Evolutionary conservation across 2,329 filamentous ascomycete species (phyloP).

Genomic region (Pseudomassariella vexata): DNA sequence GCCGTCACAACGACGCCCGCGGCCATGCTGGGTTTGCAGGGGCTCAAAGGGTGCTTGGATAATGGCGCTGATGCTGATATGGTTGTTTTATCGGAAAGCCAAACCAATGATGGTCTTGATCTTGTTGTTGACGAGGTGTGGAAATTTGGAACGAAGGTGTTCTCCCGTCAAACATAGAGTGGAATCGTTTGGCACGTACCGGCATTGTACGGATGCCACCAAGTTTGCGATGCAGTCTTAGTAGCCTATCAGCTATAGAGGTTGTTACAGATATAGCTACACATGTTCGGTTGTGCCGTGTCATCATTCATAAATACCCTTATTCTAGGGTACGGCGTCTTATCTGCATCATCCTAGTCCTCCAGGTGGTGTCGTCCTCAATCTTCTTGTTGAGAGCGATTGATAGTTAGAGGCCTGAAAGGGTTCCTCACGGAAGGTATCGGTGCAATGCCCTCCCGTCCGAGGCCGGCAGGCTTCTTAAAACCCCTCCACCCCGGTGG

Average conservation of each 20-base stretch:
- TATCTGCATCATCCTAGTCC: too few species aligned
- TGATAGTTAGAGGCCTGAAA: slow-evolving; percentile 52
- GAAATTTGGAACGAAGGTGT: slow-evolving; percentile 65
- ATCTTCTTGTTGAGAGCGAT: too few species aligned
- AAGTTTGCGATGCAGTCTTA: too few species aligned
- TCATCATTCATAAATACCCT: too few species aligned
- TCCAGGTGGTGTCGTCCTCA: too few species aligned
- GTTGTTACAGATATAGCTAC: too few species aligned
- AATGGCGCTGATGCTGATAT: slow-evolving; percentile 64
- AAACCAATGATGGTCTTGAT: slow-evolving; percentile 36
- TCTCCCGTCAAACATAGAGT: slow-evolving; percentile 14
- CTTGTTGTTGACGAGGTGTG: slow-evolving; percentile 70
- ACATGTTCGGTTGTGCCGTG: too few species aligned
- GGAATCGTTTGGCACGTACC: too few species aligned
- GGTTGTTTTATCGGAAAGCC: slow-evolving; percentile 58
- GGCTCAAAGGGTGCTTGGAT: slow-evolving; percentile 59
- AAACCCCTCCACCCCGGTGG: slow-evolving; percentile 27
- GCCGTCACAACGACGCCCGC: slow-evolving; percentile 75
- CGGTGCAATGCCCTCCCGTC: slow-evolving; percentile 36
- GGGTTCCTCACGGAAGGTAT: slow-evolving; percentile 48
- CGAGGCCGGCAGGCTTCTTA: slow-evolving; percentile 37
- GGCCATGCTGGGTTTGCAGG: slow-evolving; percentile 64
- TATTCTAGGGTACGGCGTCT: too few species aligned
- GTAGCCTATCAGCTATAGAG: too few species aligned
- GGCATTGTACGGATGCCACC: too few species aligned